Base-by-base conservation (phyloP, 169 alveolate species). In the Plasmodium gallinaceum region DNA sequence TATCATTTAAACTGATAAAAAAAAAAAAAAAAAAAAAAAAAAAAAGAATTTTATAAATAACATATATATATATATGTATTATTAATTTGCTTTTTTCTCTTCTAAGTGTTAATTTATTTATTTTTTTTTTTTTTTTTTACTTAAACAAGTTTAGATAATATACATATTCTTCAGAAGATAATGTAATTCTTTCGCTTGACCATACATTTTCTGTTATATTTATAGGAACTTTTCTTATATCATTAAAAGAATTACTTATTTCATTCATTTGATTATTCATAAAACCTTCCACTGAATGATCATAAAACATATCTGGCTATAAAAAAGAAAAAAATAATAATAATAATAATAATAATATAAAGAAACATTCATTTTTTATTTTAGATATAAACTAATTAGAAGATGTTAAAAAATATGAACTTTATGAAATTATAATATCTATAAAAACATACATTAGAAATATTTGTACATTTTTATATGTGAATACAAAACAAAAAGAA, bases 111-210 rank as follows among this genome's bases (percentile, higher is more conserved):
- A 8, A 6, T 73, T 20, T 73, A 20, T 57, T 14, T 18, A 46
- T 46, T 7, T 22, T n/a, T 24, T 12, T 16, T 66, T 39, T 46
- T 18, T 32, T 74, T n/a, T 12, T 54, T 57, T 83, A 83, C 91
- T 83, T 83, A 24, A 83, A 83, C 24, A 83, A 37, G 24, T 83
- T 69, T 0, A 83, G 39, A 22, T 83, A 83, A 32, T 83, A 83
- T 0, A 57, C 14, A 58, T 83, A 83, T 18, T 83, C 91, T 64
- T 83, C 74, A 5, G 91, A 52, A 0, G 83, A 68, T 16, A 83
- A 45, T 7, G 83, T 20, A 18, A 83, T 83, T 57, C 91, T 32
- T n/a, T 83, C 83, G 0, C 74, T 66, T 9, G 91, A 83, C 91
- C 91, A 83, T 0, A 43, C 73, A 10, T 52, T 66, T 24, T 83